Evolutionary conservation across 345 rosid species (phyloP).

Genomic region (Nephelium lappaceum): DNA sequence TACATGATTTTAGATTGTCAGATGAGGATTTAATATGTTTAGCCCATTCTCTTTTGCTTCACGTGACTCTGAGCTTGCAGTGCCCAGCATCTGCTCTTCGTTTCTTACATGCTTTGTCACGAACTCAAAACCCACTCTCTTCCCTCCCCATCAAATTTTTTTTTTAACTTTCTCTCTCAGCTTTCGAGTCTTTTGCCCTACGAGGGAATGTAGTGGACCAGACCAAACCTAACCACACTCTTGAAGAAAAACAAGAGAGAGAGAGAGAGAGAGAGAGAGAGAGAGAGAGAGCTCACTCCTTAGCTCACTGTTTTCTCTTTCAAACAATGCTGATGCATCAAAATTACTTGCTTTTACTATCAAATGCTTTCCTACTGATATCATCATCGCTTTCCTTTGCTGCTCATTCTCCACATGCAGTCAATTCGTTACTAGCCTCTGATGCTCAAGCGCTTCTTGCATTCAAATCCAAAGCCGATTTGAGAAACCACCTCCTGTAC

Average conservation of each 20-base stretch:
- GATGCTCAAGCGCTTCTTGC: slow-evolving; percentile 69
- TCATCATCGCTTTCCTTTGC: slow-evolving; percentile 19
- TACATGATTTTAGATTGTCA: background rate
- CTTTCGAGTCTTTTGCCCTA: background rate
- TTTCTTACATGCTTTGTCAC: slow-evolving; percentile 53
- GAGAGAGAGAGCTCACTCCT: background rate
- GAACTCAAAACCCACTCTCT: slow-evolving; percentile 31
- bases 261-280: background rate
- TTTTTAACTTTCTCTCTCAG: too few species aligned
- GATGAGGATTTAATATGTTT: background rate
- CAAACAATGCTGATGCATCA: slow-evolving; percentile 31
- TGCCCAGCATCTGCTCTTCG: slow-evolving; percentile 47
- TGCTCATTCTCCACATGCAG: slow-evolving; percentile 17
- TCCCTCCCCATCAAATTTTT: background rate
- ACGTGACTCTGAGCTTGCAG: slow-evolving; percentile 72
- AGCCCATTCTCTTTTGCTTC: slow-evolving; percentile 35
- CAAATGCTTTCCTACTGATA: slow-evolving; percentile 22
- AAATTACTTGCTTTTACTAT: slow-evolving; percentile 11
- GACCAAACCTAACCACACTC: background rate
- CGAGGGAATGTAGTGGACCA: slow-evolving; percentile 15
- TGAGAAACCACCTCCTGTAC: slow-evolving; percentile 41
- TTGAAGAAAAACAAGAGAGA: background rate
- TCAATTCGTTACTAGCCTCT: slow-evolving; percentile 22
- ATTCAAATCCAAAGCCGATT: slow-evolving; percentile 76
- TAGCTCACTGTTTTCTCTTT: slow-evolving; percentile 9